Percentiles rank a stretch among this genome's conserved stretches.
These are phyloP conservation scores for Microstegium vimineum DNA, from an alignment of 176 grass and related monocot genomes.

Conservation along the genomic window DNA sequence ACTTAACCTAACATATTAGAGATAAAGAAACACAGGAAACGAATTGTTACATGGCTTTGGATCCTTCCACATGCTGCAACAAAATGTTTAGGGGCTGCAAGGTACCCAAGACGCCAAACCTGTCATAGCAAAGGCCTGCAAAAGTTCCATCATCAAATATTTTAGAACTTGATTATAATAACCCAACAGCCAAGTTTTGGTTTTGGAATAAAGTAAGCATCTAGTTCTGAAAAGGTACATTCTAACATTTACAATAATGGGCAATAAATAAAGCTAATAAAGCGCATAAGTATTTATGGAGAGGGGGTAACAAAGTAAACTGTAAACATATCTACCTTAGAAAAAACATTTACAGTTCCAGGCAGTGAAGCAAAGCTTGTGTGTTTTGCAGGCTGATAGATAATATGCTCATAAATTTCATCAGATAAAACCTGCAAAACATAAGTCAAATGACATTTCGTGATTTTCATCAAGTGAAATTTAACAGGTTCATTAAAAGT, in stretches of 20 bases:
- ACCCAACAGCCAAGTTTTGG: background rate
- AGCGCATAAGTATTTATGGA: background rate
- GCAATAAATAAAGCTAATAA: background rate
- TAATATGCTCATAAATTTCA: slow-evolving; percentile 85
- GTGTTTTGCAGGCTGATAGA: slow-evolving; percentile 57
- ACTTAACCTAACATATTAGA: background rate
- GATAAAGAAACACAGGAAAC: background rate
- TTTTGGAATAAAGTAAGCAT: background rate
- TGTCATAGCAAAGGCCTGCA: slow-evolving; percentile 65
- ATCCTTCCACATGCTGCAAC: slow-evolving; percentile 62
- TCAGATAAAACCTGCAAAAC: slow-evolving; percentile 56
- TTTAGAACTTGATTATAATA: background rate
- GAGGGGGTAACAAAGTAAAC: background rate
- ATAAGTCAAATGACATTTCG: background rate
- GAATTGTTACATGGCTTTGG: slow-evolving; percentile 57
- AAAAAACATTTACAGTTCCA: slow-evolving; percentile 73
- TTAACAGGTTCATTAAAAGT: background rate
- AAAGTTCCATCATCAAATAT: slow-evolving; percentile 7
- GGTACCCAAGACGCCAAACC: slow-evolving; percentile 75
- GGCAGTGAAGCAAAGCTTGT: slow-evolving; percentile 29
- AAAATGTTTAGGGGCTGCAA: slow-evolving; percentile 70
- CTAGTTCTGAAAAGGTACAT: background rate
- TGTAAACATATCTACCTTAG: slow-evolving; percentile 43
- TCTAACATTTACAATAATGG: background rate
- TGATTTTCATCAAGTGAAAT: background rate